Evolutionary conservation across 2,329 filamentous ascomycete genomes (phyloP).

Genomic region (Ceratocystiopsis minuta): DNA sequence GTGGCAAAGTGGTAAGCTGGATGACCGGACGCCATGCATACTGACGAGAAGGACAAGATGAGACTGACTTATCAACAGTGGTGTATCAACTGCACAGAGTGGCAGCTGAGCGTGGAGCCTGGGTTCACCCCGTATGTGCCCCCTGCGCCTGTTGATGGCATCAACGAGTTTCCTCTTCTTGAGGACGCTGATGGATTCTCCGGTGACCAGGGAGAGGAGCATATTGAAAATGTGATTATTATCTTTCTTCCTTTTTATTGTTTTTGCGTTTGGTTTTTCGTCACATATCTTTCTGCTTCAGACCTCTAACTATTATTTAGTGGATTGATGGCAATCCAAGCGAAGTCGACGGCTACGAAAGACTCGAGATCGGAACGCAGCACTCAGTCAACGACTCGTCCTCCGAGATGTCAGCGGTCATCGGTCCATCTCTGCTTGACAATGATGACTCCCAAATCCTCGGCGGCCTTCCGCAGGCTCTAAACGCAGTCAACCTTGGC

Average conservation of each 20-base stretch:
- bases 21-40: too few species aligned
- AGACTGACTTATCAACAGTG: conserved; percentile 12
- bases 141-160: conserved; percentile 5
- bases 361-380: conserved; percentile 1
- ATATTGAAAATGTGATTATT: too few species aligned
- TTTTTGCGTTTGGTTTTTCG: too few species aligned
- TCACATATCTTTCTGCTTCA: neutral
- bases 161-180: too few species aligned
- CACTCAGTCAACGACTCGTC: neutral
- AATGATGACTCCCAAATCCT: neutral
- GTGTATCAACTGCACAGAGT: conserved; percentile 18
- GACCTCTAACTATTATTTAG: neutral
- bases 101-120: conserved; percentile 13
- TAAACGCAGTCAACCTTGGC: conserved; percentile 6
- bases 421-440: too few species aligned
- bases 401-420: conserved; percentile 1
- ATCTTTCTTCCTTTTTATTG: neutral
- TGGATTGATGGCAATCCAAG: conserved; percentile 10
- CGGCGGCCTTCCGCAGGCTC: conserved; percentile 4
- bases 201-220: too few species aligned
- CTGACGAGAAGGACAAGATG: neutral
- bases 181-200: too few species aligned
- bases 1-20: conserved; percentile 13
- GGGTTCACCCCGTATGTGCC: conserved; percentile 10
- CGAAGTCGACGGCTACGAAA: conserved; percentile 6